Evolutionary conservation across 805 yeast species (phyloP).

Genomic region (Starmerella ratchasimensis): DNA sequence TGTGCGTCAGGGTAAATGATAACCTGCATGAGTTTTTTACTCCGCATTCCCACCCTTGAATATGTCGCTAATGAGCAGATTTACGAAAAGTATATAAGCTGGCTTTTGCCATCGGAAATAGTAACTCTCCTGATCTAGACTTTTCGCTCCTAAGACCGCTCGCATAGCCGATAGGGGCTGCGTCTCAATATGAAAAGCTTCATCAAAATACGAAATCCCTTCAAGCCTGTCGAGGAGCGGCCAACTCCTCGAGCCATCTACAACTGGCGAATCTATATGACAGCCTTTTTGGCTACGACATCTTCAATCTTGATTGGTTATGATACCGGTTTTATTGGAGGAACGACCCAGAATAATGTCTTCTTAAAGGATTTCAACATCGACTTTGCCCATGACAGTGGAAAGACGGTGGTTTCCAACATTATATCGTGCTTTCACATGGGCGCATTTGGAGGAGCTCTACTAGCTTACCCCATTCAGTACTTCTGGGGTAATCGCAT

Average conservation of each 20-base stretch:
- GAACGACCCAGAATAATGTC: conserved; percentile 4
- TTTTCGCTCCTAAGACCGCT: no score
- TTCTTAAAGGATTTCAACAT: conserved; percentile 2
- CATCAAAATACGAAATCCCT: conserved; percentile 6
- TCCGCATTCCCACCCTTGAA: no score
- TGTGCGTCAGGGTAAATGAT: no score
- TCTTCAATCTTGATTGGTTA: conserved; percentile 10
- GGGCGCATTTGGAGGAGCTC: conserved; percentile 11
- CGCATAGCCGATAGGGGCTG: no score
- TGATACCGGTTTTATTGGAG: conserved; percentile 10
- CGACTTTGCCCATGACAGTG: conserved; percentile 1
- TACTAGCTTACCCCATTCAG: conserved; percentile 6
- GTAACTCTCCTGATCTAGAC: no score
- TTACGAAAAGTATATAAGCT: no score
- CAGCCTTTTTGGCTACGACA: conserved; percentile 8
- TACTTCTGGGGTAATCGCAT: conserved; percentile 5
- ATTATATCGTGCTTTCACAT: conserved; percentile 10
- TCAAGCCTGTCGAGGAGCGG: conserved; percentile 9
- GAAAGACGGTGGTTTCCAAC: conserved; percentile 7
- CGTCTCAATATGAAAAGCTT: conserved; percentile 4
- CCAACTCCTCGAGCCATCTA: conserved; percentile 8
- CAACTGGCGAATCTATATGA: conserved; percentile 11
- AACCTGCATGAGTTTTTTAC: no score
- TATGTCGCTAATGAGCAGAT: no score
- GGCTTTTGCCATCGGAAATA: no score